Conservation (phyloP, 2,329 filamentous ascomycete genomes). For the Mycosphaerella sp. region DNA sequence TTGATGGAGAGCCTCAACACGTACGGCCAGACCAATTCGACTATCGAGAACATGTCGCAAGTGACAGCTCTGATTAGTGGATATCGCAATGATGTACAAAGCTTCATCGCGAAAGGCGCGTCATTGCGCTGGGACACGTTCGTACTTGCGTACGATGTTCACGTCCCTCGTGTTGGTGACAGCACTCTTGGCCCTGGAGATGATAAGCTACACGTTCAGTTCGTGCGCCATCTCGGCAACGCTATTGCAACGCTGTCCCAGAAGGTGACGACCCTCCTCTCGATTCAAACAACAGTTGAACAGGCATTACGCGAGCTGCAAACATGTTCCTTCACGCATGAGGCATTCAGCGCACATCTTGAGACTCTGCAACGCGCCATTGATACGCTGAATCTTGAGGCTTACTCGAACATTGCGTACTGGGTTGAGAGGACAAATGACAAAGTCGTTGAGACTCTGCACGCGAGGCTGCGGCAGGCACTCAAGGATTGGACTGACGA, state of each 20-base stretch:
- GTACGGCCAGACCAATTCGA: constrained; percentile 77
- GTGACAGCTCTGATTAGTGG: constrained; percentile 83
- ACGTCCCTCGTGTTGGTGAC: constrained; percentile 57
- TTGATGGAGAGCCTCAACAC: constrained; percentile 98
- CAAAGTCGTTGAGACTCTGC: constrained; percentile 73
- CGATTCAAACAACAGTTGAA: constrained; percentile 74
- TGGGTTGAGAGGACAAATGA: constrained; percentile 87
- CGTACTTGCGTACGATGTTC: constrained; percentile 91
- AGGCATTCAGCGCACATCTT: constrained; percentile 72
- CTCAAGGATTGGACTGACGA: constrained; percentile 80
- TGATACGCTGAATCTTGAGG: constrained; percentile 93
- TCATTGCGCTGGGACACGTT: constrained; percentile 96
- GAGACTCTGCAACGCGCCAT: constrained; percentile 86
- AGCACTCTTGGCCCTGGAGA: constrained; percentile 22
- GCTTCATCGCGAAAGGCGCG: constrained; percentile 76
- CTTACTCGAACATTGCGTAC: constrained; percentile 83
- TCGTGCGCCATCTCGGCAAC: constrained; percentile 86
- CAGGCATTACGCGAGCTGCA: constrained; percentile 77
- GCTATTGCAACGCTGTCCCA: constrained; percentile 81
- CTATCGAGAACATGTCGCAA: constrained; percentile 78
- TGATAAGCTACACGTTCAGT: constrained; percentile 67
- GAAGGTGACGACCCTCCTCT: constrained; percentile 73
- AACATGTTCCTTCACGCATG: constrained; percentile 72
- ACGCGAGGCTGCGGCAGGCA: constrained; percentile 75
- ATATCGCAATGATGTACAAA: constrained; percentile 85